These are phyloP conservation scores for Terfezia claveryi DNA, from an alignment of 495 filamentous ascomycete genomes.

Conservation along the genomic window DNA sequence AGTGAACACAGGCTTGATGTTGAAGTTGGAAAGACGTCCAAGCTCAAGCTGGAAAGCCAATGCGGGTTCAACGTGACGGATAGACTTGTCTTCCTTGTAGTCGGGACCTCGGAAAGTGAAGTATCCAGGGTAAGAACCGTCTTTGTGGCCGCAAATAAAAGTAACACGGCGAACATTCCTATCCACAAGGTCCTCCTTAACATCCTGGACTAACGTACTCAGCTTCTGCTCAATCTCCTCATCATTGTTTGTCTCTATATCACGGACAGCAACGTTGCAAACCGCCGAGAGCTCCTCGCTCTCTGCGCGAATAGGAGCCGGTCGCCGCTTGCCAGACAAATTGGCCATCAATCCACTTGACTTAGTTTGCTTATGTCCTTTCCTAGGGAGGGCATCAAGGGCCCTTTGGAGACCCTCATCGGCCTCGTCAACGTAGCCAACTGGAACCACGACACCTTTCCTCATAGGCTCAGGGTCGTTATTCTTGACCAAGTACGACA, in stretches of 20 bases:
- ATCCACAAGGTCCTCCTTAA: constrained; percentile 60
- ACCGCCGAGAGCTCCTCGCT: constrained; percentile 56
- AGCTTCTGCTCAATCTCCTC: constrained; percentile 56
- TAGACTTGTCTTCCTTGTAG: constrained; percentile 78
- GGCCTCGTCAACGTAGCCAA: constrained; percentile 77
- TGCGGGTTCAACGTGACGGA: constrained; percentile 91
- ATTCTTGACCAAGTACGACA: constrained; percentile 59
- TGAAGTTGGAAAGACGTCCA: constrained; percentile 81
- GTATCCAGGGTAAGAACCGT: constrained; percentile 90
- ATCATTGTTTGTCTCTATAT: constrained; percentile 72
- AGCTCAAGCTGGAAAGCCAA: constrained; percentile 96
- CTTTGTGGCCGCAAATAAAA: constrained; percentile 86
- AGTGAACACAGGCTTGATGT: constrained; percentile 92
- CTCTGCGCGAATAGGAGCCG: constrained; percentile 24
- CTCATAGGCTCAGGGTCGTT: constrained; percentile 52
- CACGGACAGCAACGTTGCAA: constrained; percentile 73
- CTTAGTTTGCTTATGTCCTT: constrained; percentile 5
- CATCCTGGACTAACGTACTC: constrained; percentile 47
- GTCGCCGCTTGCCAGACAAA: constrained; percentile 48
- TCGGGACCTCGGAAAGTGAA: constrained; percentile 88
- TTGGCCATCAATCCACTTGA: constrained; percentile 40
- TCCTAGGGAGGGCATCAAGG: constrained; percentile 52
- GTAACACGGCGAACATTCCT: constrained; percentile 73
- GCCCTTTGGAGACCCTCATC: constrained; percentile 67
- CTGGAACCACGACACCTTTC: constrained; percentile 84